These are phyloP conservation scores for Sindora glabra DNA, from an alignment of 306 rosid genomes.

Conservation along the genomic window DNA sequence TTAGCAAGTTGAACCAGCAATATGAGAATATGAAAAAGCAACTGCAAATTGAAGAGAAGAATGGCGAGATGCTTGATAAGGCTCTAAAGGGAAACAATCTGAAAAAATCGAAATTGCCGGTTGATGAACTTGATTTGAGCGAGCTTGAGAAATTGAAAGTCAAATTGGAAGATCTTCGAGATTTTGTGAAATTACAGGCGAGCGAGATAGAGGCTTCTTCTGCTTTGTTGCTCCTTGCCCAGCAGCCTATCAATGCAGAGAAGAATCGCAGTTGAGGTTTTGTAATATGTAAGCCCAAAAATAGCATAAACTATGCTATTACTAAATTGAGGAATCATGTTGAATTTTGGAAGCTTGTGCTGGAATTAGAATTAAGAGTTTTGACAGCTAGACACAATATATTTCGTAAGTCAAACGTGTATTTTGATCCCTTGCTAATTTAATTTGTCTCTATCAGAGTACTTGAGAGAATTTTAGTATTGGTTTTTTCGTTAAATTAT, in stretches of 20 bases:
- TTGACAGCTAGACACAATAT: no score
- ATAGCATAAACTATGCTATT: no score
- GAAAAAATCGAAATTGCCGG: constrained; percentile 18
- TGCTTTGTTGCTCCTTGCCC: not conserved
- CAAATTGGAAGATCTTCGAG: not conserved
- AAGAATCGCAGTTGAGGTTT: no score
- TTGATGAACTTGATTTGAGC: constrained; percentile 17
- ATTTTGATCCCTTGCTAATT: no score
- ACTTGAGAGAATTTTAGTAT: no score
- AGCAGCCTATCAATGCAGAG: not conserved
- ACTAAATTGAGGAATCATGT: no score
- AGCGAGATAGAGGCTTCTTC: not conserved
- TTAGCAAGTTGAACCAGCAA: constrained; percentile 18
- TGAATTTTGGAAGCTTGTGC: no score
- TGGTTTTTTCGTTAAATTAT: no score
- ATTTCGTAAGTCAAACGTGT: no score
- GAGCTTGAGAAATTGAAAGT: constrained; percentile 19
- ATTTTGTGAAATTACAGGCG: not conserved
- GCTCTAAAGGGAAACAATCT: constrained; percentile 2
- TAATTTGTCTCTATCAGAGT: no score
- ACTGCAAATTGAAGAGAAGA: constrained; percentile 20
- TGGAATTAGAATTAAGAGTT: no score
- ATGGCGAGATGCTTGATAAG: constrained; percentile 9
- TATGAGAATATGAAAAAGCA: constrained; percentile 12
- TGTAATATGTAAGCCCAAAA: no score